phyloP scores from a whole-genome alignment of 2,329 filamentous ascomycete genomes.

The Cadophora gregata region DNA sequence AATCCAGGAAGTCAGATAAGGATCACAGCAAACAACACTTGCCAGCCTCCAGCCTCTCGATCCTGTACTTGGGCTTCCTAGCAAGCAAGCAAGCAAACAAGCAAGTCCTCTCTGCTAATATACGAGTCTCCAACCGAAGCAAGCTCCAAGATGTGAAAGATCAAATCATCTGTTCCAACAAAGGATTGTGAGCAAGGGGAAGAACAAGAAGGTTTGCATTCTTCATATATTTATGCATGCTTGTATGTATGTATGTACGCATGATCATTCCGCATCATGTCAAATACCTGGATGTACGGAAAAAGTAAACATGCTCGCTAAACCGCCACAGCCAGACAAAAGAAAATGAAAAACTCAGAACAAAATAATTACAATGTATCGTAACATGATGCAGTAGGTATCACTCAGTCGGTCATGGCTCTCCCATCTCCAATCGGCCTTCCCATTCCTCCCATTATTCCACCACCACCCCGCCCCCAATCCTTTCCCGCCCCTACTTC shows the following conservation, averaged over 20 bases:
- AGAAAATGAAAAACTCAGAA: not conserved
- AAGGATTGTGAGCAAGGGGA: too few relatives aligned
- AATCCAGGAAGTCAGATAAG: too few relatives aligned
- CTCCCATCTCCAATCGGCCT: not conserved
- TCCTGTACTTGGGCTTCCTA: too few relatives aligned
- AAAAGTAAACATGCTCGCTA: not conserved
- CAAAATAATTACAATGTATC: not conserved
- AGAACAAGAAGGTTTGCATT: too few relatives aligned
- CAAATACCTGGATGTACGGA: not conserved
- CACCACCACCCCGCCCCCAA: not conserved
- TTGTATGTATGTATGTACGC: not conserved
- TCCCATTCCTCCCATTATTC: not conserved
- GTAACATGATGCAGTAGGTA: constrained; percentile 2
- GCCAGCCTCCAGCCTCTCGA: too few relatives aligned
- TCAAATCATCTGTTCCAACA: too few relatives aligned
- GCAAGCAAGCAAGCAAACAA: too few relatives aligned
- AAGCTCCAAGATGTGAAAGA: too few relatives aligned
- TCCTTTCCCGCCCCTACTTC: not conserved
- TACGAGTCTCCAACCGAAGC: too few relatives aligned
- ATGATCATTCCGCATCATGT: not conserved
- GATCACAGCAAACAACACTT: too few relatives aligned
- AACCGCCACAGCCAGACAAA: not conserved
- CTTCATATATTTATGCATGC: not conserved
- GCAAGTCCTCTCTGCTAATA: too few relatives aligned
- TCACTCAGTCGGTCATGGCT: not conserved